Evolutionary conservation across 257 asterid species (phyloP), one percentile per base, ranked within the genome.

Genomic region (Gynochthodes officinalis): DNA sequence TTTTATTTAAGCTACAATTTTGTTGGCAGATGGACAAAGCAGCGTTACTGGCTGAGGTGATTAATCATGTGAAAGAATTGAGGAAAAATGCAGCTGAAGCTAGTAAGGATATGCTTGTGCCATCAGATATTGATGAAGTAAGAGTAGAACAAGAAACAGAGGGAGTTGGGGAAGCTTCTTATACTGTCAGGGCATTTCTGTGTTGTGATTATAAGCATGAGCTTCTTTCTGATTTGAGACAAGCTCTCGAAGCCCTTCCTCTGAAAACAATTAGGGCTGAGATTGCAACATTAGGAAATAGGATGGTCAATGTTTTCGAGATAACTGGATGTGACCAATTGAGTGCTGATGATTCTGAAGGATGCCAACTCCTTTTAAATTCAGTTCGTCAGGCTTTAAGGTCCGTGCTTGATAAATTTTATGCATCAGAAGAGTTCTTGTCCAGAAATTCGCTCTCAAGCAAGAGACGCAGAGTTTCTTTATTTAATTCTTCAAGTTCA

Each of bases 11-110:
- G 21, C 33, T 60, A 25, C 30, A 10, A 14, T 37, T 63, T 50
- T 30, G 37, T 48, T 64, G 28, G 39, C 78, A 92, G 97, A 89
- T 89, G 97, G 97, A 91, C 80, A 89, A 91, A 75, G 97, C 97
- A 66, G 91, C 92, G 69, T 76, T 92, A 65, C 89, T 92, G 21
- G 90, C 86, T 40, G 92, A 89, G 84, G 97, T 88, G 21, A 83
- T 92, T 60, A 86, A 80, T 23, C 83, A 77, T 76, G 88, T 89
- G 66, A 92, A 86, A 71, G 77, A 80, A 69, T 59, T 92, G 40
- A 85, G 82, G 69, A 76, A 69, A 42, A 77, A 42, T 59, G 86
- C 83, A 50, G 70, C 80, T 0, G 95, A 87, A 75, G 89, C 89
- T 73, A 85, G 90, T 13, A 61, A 72, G 30, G 96, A 87, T 5